Percentiles rank a stretch among this genome's conserved stretches.
Conservation (phyloP, 352 stramenopile species). For the Peronospora belbahrii region DNA sequence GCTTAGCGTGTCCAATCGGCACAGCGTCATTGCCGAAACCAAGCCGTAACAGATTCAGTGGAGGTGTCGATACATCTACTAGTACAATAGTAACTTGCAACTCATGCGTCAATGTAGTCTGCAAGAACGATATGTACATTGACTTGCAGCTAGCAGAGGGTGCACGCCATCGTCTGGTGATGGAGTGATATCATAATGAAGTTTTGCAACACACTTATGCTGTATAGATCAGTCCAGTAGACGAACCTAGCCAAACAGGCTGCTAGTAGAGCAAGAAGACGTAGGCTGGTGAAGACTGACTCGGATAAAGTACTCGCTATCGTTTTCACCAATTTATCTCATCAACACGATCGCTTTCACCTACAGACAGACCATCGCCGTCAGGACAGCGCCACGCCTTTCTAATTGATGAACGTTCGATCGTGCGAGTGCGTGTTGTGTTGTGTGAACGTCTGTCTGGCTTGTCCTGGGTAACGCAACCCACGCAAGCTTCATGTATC, state of each 20-base stretch:
- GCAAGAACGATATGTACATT: slow-evolving; percentile 76
- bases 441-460: slow-evolving; percentile 1
- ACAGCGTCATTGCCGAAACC: too few relatives aligned
- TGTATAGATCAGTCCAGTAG: slow-evolving; percentile 12
- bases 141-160: slow-evolving; percentile 50
- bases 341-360: slow-evolving; percentile 37
- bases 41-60: too few relatives aligned
- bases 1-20: too few relatives aligned
- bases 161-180: slow-evolving; percentile 8
- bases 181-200: slow-evolving; percentile 54
- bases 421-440: slow-evolving; percentile 12
- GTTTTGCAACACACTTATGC: too few relatives aligned
- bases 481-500: slow-evolving; percentile 4
- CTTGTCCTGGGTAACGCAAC: slow-evolving; percentile 26
- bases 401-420: slow-evolving; percentile 22
- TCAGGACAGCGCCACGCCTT: slow-evolving; percentile 5
- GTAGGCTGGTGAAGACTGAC: slow-evolving; percentile 22
- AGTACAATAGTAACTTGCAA: background rate
- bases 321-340: slow-evolving; percentile 43
- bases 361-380: slow-evolving; percentile 56
- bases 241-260: slow-evolving; percentile 44
- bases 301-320: slow-evolving; percentile 78
- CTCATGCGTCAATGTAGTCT: slow-evolving; percentile 43
- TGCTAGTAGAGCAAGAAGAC: slow-evolving; percentile 22
- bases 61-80: background rate